These are phyloP conservation scores for Ehretia macrophylla DNA, from an alignment of 257 asterid genomes.

Conservation along the genomic window DNA sequence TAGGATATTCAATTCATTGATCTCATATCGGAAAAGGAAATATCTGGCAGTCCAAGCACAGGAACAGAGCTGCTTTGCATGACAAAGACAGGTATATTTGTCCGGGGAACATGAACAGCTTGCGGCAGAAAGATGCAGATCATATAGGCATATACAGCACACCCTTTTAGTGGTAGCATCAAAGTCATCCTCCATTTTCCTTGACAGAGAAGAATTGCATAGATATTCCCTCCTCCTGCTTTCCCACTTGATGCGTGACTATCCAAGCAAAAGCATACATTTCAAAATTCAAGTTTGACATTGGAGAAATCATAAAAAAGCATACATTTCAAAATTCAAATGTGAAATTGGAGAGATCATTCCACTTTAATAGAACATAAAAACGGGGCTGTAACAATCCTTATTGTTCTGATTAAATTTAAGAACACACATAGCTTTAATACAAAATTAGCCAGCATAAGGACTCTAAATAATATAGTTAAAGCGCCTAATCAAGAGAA, in stretches of 20 bases:
- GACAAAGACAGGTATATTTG: slow-evolving; percentile 50
- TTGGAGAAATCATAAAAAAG: not conserved
- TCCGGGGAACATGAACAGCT: slow-evolving; percentile 65
- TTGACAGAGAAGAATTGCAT: slow-evolving; percentile 27
- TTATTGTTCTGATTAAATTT: too few species aligned
- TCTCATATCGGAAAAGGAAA: slow-evolving; percentile 39
- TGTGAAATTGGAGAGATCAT: too few species aligned
- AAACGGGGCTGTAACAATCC: too few species aligned
- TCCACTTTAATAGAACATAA: too few species aligned
- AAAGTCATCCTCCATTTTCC: slow-evolving; percentile 33
- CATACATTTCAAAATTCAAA: not conserved
- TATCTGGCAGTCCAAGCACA: slow-evolving; percentile 49
- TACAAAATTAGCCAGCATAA: too few species aligned
- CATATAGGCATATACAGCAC: slow-evolving; percentile 60
- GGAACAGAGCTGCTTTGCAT: slow-evolving; percentile 58
- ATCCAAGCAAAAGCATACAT: slow-evolving; percentile 5
- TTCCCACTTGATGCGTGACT: slow-evolving; percentile 61
- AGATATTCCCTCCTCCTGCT: slow-evolving; percentile 43
- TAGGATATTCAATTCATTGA: slow-evolving; percentile 42
- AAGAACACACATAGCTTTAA: too few species aligned
- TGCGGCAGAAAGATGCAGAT: slow-evolving; percentile 63
- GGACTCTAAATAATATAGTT: too few species aligned
- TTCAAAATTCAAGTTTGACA: not conserved
- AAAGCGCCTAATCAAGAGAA: too few species aligned
- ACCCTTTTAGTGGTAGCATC: slow-evolving; percentile 39